These are phyloP conservation scores for Cyberlindnera suaveolens DNA, from an alignment of 805 yeast species.

Conservation along the genomic window DNA sequence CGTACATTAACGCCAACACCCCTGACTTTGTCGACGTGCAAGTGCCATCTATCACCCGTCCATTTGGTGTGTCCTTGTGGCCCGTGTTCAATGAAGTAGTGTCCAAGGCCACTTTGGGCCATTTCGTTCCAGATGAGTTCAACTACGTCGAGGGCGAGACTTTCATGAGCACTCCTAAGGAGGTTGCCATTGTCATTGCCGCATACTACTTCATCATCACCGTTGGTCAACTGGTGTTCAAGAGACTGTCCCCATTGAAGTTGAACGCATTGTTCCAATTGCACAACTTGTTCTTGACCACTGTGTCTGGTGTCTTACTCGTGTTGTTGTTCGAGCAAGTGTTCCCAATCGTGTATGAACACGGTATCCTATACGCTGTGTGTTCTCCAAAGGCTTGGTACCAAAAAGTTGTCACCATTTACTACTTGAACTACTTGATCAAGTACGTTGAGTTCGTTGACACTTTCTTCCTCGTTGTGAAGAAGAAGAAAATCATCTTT, in stretches of 20 bases:
- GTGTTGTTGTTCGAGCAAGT: conserved; percentile 77
- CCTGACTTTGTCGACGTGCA: conserved; percentile 39
- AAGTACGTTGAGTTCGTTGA: conserved; percentile 87
- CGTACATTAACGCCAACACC: conserved; percentile 26
- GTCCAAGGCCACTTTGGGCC: conserved; percentile 39
- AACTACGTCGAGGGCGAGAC: conserved; percentile 59
- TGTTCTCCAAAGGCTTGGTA: conserved; percentile 79
- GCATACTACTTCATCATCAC: conserved; percentile 77
- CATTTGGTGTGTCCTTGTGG: conserved; percentile 74
- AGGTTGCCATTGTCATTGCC: conserved; percentile 52
- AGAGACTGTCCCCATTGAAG: conserved; percentile 57
- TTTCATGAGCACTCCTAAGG: conserved; percentile 58
- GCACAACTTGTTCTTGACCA: conserved; percentile 75
- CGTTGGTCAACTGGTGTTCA: conserved; percentile 71
- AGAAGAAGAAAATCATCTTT: conserved; percentile 86
- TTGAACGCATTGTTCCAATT: conserved; percentile 73
- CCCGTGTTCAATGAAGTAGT: conserved; percentile 51
- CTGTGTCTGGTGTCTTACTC: conserved; percentile 59
- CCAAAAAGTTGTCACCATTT: conserved; percentile 72
- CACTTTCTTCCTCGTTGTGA: conserved; percentile 85
- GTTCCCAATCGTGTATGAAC: conserved; percentile 62
- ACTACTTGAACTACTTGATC: conserved; percentile 87
- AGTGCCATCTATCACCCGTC: conserved; percentile 59
- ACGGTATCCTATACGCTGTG: conserved; percentile 81
- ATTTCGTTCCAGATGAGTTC: conserved; percentile 61